A percentile compares a stretch with the other conserved stretches of the same genome.
These are phyloP conservation scores for Botrytis fabae DNA, from an alignment of 2,329 filamentous ascomycete species.

Conservation along the genomic window DNA sequence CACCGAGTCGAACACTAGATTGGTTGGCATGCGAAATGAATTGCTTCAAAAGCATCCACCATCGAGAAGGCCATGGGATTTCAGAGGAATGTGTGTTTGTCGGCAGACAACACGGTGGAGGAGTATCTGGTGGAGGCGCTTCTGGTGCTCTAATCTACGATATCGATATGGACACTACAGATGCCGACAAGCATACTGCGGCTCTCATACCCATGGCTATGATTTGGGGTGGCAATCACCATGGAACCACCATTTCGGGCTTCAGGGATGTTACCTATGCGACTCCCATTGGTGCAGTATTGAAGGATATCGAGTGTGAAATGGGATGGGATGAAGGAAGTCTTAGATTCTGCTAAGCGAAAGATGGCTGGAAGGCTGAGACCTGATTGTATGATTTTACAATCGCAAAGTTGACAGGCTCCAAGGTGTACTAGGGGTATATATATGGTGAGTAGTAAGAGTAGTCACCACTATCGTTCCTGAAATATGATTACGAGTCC, in stretches of 20 bases:
- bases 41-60: neutral
- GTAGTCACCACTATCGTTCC: too few species aligned
- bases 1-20: neutral
- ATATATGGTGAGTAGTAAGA: too few species aligned
- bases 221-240: neutral
- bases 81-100: neutral
- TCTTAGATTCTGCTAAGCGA: neutral
- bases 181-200: neutral
- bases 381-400: too few species aligned
- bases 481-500: too few species aligned
- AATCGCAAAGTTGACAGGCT: too few species aligned
- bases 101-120: rapidly evolving
- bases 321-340: neutral
- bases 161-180: neutral
- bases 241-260: neutral
- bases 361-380: neutral
- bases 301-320: neutral
- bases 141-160: neutral
- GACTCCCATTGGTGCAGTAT: neutral
- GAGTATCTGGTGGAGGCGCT: neutral
- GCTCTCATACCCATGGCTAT: neutral
- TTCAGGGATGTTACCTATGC: neutral
- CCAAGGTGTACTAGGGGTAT: too few species aligned
- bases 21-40: neutral
- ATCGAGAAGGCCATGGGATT: neutral